Conservation (phyloP, 257 asterid genomes). For the Solanum boliviense region DNA sequence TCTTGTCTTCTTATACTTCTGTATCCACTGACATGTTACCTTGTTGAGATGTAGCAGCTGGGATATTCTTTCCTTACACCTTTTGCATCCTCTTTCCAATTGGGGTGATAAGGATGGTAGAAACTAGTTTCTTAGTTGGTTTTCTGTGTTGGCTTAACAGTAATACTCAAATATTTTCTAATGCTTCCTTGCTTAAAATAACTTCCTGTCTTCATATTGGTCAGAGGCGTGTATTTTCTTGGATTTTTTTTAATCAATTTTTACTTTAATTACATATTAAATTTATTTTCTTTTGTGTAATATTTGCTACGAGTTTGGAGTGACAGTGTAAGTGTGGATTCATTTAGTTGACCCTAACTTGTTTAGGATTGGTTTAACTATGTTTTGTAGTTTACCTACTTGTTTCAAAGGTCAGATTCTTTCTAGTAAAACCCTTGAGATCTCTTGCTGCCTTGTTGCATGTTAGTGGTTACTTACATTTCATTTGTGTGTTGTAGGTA, state of each 20-base stretch:
- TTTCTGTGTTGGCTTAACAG: background rate
- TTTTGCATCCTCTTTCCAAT: background rate
- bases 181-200: background rate
- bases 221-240: background rate
- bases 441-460: background rate
- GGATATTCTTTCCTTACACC: background rate
- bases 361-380: background rate
- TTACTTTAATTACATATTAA: background rate
- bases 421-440: background rate
- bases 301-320: background rate
- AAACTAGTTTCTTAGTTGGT: background rate
- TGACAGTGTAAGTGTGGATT: background rate
- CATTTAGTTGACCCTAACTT: background rate
- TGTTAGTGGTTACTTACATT: background rate
- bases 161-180: background rate
- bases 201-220: background rate
- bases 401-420: background rate
- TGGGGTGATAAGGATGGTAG: background rate
- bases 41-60: background rate
- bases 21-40: background rate
- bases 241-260: background rate
- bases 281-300: background rate
- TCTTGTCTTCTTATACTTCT: background rate
- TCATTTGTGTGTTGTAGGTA: conserved; percentile 30
- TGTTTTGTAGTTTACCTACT: background rate